Evolutionary conservation across 345 rosid species (phyloP), one percentile per base, ranked within the genome.

Genomic region (Kernera saxatilis): DNA sequence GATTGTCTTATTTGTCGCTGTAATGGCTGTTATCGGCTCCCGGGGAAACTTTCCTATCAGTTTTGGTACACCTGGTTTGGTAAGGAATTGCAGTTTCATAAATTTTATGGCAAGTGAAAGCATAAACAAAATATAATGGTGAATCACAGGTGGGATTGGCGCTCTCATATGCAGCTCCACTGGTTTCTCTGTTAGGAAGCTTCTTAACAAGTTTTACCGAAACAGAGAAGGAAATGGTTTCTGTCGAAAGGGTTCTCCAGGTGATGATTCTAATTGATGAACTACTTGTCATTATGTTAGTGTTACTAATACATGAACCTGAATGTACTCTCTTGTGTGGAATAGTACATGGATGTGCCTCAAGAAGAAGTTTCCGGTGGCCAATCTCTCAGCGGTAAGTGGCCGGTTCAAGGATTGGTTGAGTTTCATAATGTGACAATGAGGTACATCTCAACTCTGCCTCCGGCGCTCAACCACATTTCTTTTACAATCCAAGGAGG

Each of bases 211-310:
- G 93, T 79, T 90, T 93, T 75, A 87, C 97, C 14, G 98, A 93
- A 83, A 90, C 97, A 36, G 98, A 93, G 77, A 93, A 90, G 67
- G 98, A 93, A 80, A 87, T 93, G 93, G 97, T 93, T 66, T 84
- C 97, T 30, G 57, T 93, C 62, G 97, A 93, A 86, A 90, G 97
- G 79, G 87, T 79, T 73, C 86, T 88, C 70, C 87, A 93, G 87
- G 98, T 90, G 77, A 49, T 57, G 73, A 19, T 37, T 67, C 52
- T 44, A 51, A 32, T 29, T 44, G 3, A 3, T 39, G 13, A 14
- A 22, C 58, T 18, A 74, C 18, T 39, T 60, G 59, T 32, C n/a
- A 6, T 33, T 56, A 8, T 35, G 37, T 32, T 68, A 60, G 51
- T 53, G 58, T 78, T 46, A 25, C 68, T 1, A 50, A 14, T 71